Conservation (phyloP, 2,329 filamentous ascomycete species). For the Endoconidiophora laricicola region DNA sequence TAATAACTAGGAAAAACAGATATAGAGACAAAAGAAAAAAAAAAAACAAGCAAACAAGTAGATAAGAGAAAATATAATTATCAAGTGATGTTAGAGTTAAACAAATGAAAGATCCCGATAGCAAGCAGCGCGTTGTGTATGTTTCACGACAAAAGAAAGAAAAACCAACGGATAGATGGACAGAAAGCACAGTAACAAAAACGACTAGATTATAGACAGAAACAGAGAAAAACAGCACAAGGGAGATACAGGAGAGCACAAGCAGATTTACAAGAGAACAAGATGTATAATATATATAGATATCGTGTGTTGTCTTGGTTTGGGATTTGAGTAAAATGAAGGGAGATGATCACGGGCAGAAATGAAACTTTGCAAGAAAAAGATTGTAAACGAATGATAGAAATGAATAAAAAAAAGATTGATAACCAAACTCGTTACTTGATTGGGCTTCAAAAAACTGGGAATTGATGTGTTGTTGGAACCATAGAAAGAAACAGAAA, state of each 20-base stretch:
- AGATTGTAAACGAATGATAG: too few relatives aligned
- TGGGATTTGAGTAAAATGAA: not conserved
- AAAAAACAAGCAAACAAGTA: slow-evolving; percentile 1
- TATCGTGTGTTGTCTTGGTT: too few relatives aligned
- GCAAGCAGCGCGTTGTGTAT: too few relatives aligned
- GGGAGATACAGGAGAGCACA: not conserved
- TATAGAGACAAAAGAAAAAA: not conserved
- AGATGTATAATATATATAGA: too few relatives aligned
- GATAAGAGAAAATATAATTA: not conserved
- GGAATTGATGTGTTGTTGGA: too few relatives aligned
- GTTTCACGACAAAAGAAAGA: slow-evolving; percentile 14
- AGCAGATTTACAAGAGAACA: too few relatives aligned
- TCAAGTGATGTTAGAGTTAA: slow-evolving; percentile 13
- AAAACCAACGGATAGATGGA: slow-evolving; percentile 13
- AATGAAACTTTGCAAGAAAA: too few relatives aligned
- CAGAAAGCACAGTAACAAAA: slow-evolving; percentile 2
- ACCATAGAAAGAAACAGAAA: too few relatives aligned
- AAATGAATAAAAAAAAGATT: too few relatives aligned
- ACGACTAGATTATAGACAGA: not conserved
- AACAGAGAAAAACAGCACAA: not conserved
- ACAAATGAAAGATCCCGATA: too few relatives aligned
- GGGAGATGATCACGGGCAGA: not conserved
- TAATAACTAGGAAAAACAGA: not conserved
- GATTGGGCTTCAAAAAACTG: too few relatives aligned
- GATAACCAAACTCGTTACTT: too few relatives aligned